Percentiles rank a stretch among this genome's conserved stretches.
Conservation (phyloP, 208 protist species). For the Borovskyia barvae region DNA sequence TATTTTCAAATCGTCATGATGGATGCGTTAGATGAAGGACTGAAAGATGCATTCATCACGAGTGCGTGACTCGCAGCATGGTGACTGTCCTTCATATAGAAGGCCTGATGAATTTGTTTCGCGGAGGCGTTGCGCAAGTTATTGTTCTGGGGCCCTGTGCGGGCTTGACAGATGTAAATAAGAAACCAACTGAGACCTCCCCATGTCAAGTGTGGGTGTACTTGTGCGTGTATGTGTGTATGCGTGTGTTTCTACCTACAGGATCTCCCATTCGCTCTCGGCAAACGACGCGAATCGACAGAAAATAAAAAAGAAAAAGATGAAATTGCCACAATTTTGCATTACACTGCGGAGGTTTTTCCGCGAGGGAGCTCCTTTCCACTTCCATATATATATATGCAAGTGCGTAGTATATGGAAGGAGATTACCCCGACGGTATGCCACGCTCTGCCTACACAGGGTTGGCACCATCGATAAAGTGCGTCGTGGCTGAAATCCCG, state of each 20-base stretch:
- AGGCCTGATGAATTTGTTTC: too few relatives aligned
- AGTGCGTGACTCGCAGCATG: too few relatives aligned
- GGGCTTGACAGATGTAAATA: too few relatives aligned
- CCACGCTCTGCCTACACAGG: neutral
- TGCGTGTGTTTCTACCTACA: conserved; percentile 2
- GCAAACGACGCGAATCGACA: neutral
- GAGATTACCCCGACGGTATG: neutral
- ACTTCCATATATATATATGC: neutral
- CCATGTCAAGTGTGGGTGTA: too few relatives aligned
- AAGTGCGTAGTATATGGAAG: neutral
- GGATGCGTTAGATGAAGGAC: neutral
- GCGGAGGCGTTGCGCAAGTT: too few relatives aligned
- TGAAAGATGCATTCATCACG: neutral
- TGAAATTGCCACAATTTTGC: neutral
- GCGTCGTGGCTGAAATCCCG: neutral
- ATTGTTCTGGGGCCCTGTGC: too few relatives aligned
- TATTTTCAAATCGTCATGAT: conserved; percentile 93
- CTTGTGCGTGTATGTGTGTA: too few relatives aligned
- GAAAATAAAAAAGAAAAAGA: neutral
- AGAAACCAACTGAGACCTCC: too few relatives aligned
- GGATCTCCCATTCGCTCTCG: too few relatives aligned
- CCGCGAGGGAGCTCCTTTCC: neutral
- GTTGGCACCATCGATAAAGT: neutral
- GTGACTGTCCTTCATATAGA: too few relatives aligned
- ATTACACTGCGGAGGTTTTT: neutral